These are phyloP conservation scores for Calocera cornea DNA, from an alignment of 768 basidiomycete species.

Conservation along the genomic window DNA sequence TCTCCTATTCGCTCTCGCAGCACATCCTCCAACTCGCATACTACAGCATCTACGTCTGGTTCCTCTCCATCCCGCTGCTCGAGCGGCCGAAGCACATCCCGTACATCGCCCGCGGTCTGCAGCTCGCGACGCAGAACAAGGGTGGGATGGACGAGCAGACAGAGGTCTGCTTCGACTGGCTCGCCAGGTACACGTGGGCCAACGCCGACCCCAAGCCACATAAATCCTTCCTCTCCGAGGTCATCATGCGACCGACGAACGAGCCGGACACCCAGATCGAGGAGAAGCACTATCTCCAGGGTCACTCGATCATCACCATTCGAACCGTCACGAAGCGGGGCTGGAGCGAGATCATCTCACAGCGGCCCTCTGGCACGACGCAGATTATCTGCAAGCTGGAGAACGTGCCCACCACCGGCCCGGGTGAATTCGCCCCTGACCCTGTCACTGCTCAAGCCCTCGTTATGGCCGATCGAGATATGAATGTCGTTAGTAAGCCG, in stretches of 20 bases:
- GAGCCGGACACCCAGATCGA: constrained; percentile 30
- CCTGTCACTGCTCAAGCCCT: constrained; percentile 53
- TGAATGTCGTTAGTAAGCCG: constrained; percentile 21
- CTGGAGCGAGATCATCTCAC: constrained; percentile 77
- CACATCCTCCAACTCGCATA: constrained; percentile 84
- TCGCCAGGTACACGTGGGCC: constrained; percentile 85
- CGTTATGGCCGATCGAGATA: constrained; percentile 55
- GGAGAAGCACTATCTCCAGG: constrained; percentile 76
- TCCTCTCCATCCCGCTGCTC: constrained; percentile 68
- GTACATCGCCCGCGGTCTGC: constrained; percentile 74
- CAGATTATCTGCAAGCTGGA: constrained; percentile 73
- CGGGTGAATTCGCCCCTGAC: constrained; percentile 77
- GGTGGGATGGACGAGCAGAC: constrained; percentile 71
- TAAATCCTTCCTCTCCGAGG: constrained; percentile 59
- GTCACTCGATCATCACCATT: constrained; percentile 73
- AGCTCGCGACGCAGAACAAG: constrained; percentile 70
- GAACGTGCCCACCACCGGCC: constrained; percentile 73
- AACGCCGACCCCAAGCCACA: constrained; percentile 87
- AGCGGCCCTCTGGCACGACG: constrained; percentile 80
- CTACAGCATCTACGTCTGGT: constrained; percentile 89
- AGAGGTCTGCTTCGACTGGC: constrained; percentile 96
- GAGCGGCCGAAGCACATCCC: constrained; percentile 70
- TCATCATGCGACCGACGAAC: constrained; percentile 48
- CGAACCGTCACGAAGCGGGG: constrained; percentile 57
- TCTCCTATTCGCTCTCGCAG: constrained; percentile 76